Evolutionary conservation across 345 rosid genomes (phyloP).

Genomic region (Syzygium oleosum): DNA sequence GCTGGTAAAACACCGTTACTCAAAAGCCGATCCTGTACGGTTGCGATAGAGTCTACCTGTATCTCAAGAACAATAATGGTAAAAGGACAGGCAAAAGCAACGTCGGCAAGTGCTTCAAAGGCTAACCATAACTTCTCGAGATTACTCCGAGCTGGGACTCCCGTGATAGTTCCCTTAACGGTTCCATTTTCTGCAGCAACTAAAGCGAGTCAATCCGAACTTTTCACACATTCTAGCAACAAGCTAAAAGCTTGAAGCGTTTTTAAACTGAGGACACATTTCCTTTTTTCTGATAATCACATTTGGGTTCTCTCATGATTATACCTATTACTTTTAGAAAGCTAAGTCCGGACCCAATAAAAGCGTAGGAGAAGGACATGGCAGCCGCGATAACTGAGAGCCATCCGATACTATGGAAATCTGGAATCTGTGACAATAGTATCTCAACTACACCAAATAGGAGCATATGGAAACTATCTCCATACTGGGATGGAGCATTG

Average conservation of each 20-base stretch:
- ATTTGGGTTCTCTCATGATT: background rate
- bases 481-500: conserved; percentile 26
- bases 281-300: background rate
- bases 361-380: conserved; percentile 28
- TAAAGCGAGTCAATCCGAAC: background rate
- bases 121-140: conserved; percentile 9
- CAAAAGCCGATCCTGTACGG: background rate
- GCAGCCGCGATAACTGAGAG: conserved; percentile 21
- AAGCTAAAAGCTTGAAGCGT: background rate
- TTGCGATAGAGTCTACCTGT: conserved; percentile 14
- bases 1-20: background rate
- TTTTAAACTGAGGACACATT: background rate
- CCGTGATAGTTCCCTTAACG: conserved; percentile 20
- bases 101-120: conserved; percentile 20
- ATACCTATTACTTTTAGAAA: conserved; percentile 18
- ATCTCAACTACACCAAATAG: conserved; percentile 20
- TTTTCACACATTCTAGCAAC: background rate
- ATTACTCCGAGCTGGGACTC: conserved; percentile 5
- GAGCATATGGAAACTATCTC: conserved; percentile 12
- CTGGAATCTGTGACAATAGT: conserved; percentile 23
- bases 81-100: conserved; percentile 25
- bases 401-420: conserved; percentile 24
- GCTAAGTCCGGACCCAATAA: conserved; percentile 22
- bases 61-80: conserved; percentile 25
- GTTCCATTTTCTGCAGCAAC: conserved; percentile 17